These are phyloP conservation scores for Pseudevernia furfuracea DNA, from an alignment of 495 filamentous ascomycete genomes.

Conservation along the genomic window DNA sequence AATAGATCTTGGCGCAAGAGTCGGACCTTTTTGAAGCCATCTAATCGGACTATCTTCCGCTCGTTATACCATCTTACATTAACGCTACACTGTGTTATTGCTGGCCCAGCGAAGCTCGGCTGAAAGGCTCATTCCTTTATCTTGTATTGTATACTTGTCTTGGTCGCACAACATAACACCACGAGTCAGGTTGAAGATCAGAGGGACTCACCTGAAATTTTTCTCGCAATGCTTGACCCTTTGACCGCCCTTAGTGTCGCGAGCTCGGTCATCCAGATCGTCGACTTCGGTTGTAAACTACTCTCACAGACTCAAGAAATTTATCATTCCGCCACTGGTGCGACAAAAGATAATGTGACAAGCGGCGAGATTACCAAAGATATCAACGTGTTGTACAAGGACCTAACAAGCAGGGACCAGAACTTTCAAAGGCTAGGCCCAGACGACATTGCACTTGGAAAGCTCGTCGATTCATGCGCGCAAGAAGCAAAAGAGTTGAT, in stretches of 20 bases:
- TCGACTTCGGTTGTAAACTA: constrained; percentile 13
- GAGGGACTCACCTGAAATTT: neutral
- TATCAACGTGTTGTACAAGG: neutral
- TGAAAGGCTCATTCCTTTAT: neutral
- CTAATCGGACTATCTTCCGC: too few species aligned
- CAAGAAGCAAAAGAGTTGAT: neutral
- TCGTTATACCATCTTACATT: too few species aligned
- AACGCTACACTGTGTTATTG: too few species aligned
- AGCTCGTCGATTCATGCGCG: neutral
- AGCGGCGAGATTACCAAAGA: neutral
- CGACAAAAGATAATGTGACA: constrained; percentile 1
- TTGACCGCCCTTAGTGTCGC: constrained; percentile 14
- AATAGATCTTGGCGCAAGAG: too few species aligned
- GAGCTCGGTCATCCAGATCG: constrained; percentile 13
- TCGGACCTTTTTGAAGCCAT: too few species aligned
- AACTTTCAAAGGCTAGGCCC: neutral
- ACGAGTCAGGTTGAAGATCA: neutral
- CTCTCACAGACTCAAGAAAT: constrained; percentile 7
- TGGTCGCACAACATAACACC: neutral
- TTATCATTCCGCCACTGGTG: constrained; percentile 2
- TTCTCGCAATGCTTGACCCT: constrained; percentile 12
- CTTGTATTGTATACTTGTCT: neutral
- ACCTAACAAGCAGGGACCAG: neutral
- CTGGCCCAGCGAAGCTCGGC: neutral
- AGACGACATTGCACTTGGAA: neutral